phyloP scores from a whole-genome alignment of 1,284 basidiomycete species.

The Ustilago sp. region DNA sequence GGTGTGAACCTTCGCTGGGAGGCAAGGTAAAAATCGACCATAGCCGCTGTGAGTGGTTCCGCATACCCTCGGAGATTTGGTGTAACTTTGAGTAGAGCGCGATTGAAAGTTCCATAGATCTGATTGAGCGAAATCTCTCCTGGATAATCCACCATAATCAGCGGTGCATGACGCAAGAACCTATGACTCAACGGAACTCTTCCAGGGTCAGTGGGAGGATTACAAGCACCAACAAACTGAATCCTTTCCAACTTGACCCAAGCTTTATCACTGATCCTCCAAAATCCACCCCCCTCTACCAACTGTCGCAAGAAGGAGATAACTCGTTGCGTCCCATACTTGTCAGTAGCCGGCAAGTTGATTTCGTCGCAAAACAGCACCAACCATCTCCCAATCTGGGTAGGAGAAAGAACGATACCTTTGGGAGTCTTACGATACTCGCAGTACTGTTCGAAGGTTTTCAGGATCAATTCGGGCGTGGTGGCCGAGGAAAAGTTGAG shows the following conservation, averaged over 20 bases:
- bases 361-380: constrained; percentile 99
- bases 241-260: constrained; percentile 99
- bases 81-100: constrained; percentile 93
- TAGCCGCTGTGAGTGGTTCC: constrained; percentile 94
- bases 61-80: constrained; percentile 93
- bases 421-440: constrained; percentile 98
- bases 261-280: constrained; percentile 91
- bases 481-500: constrained; percentile 99
- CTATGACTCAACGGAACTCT: constrained; percentile 97
- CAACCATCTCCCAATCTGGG: constrained; percentile 96
- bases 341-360: constrained; percentile 95
- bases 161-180: constrained; percentile 95
- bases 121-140: constrained; percentile 96
- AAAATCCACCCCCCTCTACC: constrained; percentile 94
- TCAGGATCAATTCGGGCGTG: constrained; percentile 95
- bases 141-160: constrained; percentile 99
- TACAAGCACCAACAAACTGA: constrained; percentile 99
- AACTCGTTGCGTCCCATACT: constrained; percentile 97
- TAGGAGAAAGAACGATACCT: constrained; percentile 90
- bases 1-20: constrained; percentile 96
- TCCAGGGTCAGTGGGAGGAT: constrained; percentile 99
- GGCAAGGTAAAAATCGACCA: constrained; percentile 94
- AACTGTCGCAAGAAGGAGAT: constrained; percentile 98
- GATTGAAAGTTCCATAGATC: constrained; percentile 99
- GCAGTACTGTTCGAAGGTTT: constrained; percentile 99